A percentile compares a stretch with the other conserved stretches of the same genome.
Evolutionary conservation across 73 alveolate genomes (phyloP).

Genomic region (Effrenium voratum): DNA sequence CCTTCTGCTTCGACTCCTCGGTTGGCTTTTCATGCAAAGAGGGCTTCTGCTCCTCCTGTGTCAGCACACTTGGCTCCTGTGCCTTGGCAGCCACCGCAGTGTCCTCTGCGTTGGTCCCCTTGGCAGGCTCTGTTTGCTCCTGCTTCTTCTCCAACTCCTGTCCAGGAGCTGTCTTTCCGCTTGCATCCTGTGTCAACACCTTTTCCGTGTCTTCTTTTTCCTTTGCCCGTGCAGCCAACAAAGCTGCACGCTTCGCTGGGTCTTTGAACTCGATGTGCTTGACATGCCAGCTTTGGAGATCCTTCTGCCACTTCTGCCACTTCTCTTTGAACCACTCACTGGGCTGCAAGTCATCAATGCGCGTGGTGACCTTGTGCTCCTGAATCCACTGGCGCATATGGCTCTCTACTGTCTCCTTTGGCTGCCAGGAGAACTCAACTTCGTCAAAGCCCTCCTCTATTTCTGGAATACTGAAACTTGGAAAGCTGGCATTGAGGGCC

Average conservation of each 20-base stretch:
- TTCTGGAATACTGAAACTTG: slow-evolving; percentile 15
- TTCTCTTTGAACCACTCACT: slow-evolving; percentile 77
- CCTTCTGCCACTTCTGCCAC: slow-evolving; percentile 83
- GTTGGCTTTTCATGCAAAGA: not conserved
- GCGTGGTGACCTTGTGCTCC: slow-evolving; percentile 75
- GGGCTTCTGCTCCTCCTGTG: not conserved
- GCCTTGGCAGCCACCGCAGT: no score
- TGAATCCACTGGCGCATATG: slow-evolving; percentile 73
- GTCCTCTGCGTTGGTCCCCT: no score
- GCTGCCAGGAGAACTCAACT: slow-evolving; percentile 55
- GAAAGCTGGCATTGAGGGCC: slow-evolving; percentile 13
- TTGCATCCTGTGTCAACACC: not conserved
- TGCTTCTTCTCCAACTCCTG: slow-evolving; percentile 24
- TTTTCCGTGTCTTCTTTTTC: not conserved
- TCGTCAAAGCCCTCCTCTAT: slow-evolving; percentile 52
- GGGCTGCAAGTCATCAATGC: slow-evolving; percentile 75
- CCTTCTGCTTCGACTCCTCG: slow-evolving; percentile 1
- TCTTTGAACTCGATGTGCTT: not conserved
- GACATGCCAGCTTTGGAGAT: slow-evolving; percentile 47
- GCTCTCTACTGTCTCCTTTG: not conserved
- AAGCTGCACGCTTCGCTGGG: slow-evolving; percentile 64
- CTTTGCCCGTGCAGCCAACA: slow-evolving; percentile 32
- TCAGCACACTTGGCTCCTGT: not conserved
- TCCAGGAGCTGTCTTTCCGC: not conserved
- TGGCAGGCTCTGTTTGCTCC: not conserved